phyloP scores from a whole-genome alignment of 495 filamentous ascomycete genomes.

The Talaromyces nanjingensis region DNA sequence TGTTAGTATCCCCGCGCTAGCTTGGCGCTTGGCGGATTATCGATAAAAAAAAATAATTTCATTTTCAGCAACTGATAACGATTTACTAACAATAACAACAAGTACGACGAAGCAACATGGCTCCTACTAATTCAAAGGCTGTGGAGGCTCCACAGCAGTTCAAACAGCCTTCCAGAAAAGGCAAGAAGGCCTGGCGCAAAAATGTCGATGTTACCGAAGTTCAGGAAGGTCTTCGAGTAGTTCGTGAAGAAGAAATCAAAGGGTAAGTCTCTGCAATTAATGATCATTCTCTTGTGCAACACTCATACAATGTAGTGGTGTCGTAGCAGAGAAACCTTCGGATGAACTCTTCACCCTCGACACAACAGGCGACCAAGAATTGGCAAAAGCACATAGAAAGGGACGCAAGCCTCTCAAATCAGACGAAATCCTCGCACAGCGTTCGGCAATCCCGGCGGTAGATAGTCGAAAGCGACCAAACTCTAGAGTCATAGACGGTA shows the following conservation, averaged over 20 bases:
- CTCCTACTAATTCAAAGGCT: constrained; percentile 28
- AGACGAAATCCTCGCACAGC: constrained; percentile 82
- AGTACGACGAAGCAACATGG: neutral
- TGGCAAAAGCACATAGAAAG: constrained; percentile 57
- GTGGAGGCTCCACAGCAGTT: constrained; percentile 47
- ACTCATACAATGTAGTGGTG: constrained; percentile 53
- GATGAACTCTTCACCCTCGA: constrained; percentile 80
- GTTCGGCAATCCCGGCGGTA: constrained; percentile 74
- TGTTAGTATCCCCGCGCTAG: constrained; percentile 4
- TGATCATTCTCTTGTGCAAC: neutral
- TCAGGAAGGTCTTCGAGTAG: constrained; percentile 69
- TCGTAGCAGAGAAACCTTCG: constrained; percentile 71
- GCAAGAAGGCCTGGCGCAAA: constrained; percentile 98
- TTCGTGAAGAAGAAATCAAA: constrained; percentile 81
- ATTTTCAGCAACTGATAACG: neutral
- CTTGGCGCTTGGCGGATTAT: constrained; percentile 2
- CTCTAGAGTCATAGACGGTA: constrained; percentile 51
- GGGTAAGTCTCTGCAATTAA: constrained; percentile 50
- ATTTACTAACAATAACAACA: neutral
- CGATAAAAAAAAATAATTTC: constrained; percentile 8
- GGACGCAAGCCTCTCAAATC: constrained; percentile 69
- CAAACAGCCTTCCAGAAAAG: constrained; percentile 88
- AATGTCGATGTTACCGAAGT: constrained; percentile 90
- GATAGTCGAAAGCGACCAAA: constrained; percentile 65
- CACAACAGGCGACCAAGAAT: constrained; percentile 54